These are phyloP conservation scores for Stereocaulon alpinum DNA, from an alignment of 495 filamentous ascomycete genomes.

Conservation along the genomic window DNA sequence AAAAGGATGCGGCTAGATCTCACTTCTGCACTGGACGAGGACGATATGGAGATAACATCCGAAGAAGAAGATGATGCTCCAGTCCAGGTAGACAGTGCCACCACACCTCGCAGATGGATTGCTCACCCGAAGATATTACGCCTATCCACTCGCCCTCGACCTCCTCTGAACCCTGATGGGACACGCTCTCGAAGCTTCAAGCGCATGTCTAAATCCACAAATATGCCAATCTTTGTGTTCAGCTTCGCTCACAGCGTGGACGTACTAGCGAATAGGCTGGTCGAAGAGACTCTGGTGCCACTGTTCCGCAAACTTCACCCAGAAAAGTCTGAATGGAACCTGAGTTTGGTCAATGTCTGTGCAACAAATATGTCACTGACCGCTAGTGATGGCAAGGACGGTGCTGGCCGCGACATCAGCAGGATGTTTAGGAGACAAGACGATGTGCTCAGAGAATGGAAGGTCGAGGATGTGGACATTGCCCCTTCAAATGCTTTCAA, in stretches of 20 bases:
- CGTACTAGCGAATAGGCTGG: slow-evolving; percentile 54
- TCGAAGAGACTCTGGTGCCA: slow-evolving; percentile 51
- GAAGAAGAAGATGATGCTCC: slow-evolving; percentile 12
- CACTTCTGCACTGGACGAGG: slow-evolving; percentile 38
- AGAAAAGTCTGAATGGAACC: slow-evolving; percentile 58
- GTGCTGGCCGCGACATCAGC: slow-evolving; percentile 48
- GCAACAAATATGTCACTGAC: slow-evolving; percentile 73
- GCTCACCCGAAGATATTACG: slow-evolving; percentile 63
- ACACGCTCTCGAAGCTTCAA: slow-evolving; percentile 41
- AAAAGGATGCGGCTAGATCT: slow-evolving; percentile 72
- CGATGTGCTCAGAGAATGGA: slow-evolving; percentile 53
- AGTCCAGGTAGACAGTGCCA: not conserved
- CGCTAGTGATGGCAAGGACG: slow-evolving; percentile 40
- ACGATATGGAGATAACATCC: slow-evolving; percentile 15
- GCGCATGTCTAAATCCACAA: slow-evolving; percentile 57
- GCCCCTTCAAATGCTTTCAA: slow-evolving; percentile 20
- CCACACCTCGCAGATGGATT: slow-evolving; percentile 42
- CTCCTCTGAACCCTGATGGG: slow-evolving; percentile 43
- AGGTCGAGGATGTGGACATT: slow-evolving; percentile 37
- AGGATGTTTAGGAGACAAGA: slow-evolving; percentile 63
- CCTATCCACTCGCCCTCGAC: slow-evolving; percentile 62
- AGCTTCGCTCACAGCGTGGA: slow-evolving; percentile 46
- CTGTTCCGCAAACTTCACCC: slow-evolving; percentile 69
- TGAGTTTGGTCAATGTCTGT: slow-evolving; percentile 75
- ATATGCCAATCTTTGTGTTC: slow-evolving; percentile 62